Evolutionary conservation across 2,329 filamentous ascomycete species (phyloP).

Genomic region (Aureobasidium sp.): DNA sequence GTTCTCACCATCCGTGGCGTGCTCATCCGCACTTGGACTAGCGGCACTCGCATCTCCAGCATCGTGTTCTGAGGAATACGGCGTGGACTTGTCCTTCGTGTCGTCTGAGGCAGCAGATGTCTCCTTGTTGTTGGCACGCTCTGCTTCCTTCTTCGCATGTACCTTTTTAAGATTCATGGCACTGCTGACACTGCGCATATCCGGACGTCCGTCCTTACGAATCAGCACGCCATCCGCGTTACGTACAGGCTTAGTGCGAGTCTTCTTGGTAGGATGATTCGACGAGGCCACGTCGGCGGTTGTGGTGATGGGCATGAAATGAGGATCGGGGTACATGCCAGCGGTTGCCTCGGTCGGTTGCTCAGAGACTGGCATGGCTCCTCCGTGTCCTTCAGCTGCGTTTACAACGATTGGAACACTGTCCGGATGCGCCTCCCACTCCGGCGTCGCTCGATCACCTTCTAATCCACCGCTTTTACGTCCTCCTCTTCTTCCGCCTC

Average conservation of each 20-base stretch:
- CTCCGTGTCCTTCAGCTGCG: constrained; percentile 21
- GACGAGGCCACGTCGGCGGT: constrained; percentile 10
- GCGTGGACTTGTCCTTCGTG: not conserved
- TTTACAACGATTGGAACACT: not conserved
- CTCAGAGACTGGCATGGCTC: constrained; percentile 24
- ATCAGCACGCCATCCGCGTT: constrained; percentile 46
- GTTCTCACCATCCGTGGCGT: constrained; percentile 20
- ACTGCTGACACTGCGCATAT: constrained; percentile 46
- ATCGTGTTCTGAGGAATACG: constrained; percentile 13
- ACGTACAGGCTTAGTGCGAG: constrained; percentile 43
- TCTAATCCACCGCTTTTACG: constrained; percentile 28
- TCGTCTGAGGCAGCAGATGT: constrained; percentile 19
- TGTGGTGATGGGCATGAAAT: constrained; percentile 19
- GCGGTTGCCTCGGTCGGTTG: constrained; percentile 10
- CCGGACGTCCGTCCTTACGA: constrained; percentile 45
- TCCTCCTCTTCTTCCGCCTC: constrained; percentile 35
- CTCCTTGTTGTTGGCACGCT: constrained; percentile 27
- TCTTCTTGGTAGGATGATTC: constrained; percentile 35
- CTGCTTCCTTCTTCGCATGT: constrained; percentile 42
- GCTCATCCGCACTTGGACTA: constrained; percentile 19
- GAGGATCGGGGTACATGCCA: constrained; percentile 32
- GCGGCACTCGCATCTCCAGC: constrained; percentile 1
- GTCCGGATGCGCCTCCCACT: constrained; percentile 31
- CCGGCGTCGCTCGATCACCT: constrained; percentile 31
- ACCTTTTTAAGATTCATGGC: constrained; percentile 47